Conservation (phyloP, 768 basidiomycete genomes). For the Tulasnella sp. region DNA sequence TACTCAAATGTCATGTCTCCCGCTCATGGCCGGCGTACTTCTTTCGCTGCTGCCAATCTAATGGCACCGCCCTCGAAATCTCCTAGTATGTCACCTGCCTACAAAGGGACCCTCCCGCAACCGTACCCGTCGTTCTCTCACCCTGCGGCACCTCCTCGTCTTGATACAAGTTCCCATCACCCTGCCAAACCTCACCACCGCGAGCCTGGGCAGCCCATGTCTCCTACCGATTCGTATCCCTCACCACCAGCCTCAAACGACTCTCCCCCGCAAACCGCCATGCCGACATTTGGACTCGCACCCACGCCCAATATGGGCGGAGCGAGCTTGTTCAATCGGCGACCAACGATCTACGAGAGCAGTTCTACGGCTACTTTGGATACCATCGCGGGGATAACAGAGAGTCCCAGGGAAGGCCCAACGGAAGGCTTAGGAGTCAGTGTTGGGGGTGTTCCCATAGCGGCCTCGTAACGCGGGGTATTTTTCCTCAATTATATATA, state of each 20-base stretch:
- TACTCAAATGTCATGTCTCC: neutral
- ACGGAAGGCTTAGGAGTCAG: neutral
- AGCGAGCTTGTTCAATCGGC: constrained; percentile 3
- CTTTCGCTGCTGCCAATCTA: neutral
- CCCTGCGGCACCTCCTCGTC: neutral
- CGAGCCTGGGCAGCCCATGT: neutral
- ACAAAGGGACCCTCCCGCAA: neutral
- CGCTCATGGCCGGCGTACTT: neutral
- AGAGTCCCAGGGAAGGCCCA: neutral
- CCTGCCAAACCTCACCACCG: neutral
- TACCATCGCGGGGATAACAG: neutral
- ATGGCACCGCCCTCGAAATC: neutral
- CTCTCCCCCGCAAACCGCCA: constrained; percentile 8
- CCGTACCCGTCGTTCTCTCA: neutral
- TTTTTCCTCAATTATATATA: too few relatives aligned
- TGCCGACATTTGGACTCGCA: neutral
- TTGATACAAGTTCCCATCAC: neutral
- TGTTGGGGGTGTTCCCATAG: neutral
- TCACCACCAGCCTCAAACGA: constrained; percentile 10
- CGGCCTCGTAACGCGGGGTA: neutral
- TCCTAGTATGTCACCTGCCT: neutral
- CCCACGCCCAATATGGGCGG: neutral
- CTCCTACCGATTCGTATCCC: constrained; percentile 9
- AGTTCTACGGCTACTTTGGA: neutral
- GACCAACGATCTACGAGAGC: constrained; percentile 1